phyloP scores from a whole-genome alignment of 2,329 filamentous ascomycete genomes.

The Metarhizium sp. region DNA sequence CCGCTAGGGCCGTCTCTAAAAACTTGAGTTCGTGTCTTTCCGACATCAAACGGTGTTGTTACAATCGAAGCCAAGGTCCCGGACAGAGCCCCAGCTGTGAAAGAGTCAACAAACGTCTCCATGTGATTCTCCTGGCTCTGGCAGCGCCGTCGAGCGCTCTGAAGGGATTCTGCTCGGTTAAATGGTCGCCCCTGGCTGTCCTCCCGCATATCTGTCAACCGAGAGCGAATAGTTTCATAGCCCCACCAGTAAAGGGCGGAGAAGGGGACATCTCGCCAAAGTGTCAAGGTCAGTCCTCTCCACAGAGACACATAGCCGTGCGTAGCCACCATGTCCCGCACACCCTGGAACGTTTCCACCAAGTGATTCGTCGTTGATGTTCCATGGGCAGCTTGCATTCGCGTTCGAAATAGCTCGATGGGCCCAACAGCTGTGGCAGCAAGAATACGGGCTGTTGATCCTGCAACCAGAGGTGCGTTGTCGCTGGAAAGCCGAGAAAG shows the following conservation, averaged over 20 bases:
- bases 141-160: slow-evolving; percentile 39
- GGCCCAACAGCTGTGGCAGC: slow-evolving; percentile 80
- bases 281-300: slow-evolving; percentile 79
- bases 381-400: slow-evolving; percentile 70
- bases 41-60: slow-evolving; percentile 94
- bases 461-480: slow-evolving; percentile 72
- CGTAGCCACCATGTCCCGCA: slow-evolving; percentile 68
- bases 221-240: slow-evolving; percentile 74
- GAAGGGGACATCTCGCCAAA: slow-evolving; percentile 97
- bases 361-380: slow-evolving; percentile 59
- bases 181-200: slow-evolving; percentile 33
- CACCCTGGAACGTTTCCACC: slow-evolving; percentile 63
- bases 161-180: slow-evolving; percentile 25
- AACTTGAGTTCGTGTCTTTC: slow-evolving; percentile 90
- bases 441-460: slow-evolving; percentile 65
- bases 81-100: slow-evolving; percentile 73
- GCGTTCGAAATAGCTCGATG: slow-evolving; percentile 87
- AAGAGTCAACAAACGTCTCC: slow-evolving; percentile 79
- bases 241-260: slow-evolving; percentile 98
- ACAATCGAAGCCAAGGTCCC: slow-evolving; percentile 79
- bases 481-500: slow-evolving; percentile 56
- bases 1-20: slow-evolving; percentile 44
- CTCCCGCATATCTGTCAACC: slow-evolving; percentile 60
- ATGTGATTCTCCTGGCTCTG: slow-evolving; percentile 61
- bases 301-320: slow-evolving; percentile 78